Percentiles rank a stretch among this genome's conserved stretches.
Conservation (phyloP, 2,329 filamentous ascomycete species). For the Fusarium virguliforme region DNA sequence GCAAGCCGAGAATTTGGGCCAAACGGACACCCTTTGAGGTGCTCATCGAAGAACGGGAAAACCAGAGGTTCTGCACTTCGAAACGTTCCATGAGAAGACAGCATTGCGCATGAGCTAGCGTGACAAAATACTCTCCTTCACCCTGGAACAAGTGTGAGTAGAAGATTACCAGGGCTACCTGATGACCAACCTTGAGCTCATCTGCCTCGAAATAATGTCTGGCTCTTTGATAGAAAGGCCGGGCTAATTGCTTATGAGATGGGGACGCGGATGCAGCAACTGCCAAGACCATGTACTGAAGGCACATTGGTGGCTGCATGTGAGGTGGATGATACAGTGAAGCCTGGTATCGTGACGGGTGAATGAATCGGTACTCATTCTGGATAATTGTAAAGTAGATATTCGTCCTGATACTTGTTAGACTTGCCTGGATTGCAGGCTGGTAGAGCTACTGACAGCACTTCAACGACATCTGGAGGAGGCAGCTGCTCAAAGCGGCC, state of each 20-base stretch:
- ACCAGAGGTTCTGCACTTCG: constrained; percentile 86
- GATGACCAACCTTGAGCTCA: constrained; percentile 42
- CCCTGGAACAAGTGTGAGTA: constrained; percentile 32
- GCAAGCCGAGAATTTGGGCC: constrained; percentile 84
- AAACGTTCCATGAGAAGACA: constrained; percentile 81
- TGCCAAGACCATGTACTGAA: constrained; percentile 47
- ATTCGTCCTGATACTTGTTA: constrained; percentile 38
- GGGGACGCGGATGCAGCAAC: constrained; percentile 35
- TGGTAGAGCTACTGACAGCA: constrained; percentile 43
- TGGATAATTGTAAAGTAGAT: constrained; percentile 39
- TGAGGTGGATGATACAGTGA: constrained; percentile 47
- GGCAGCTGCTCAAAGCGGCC: constrained; percentile 54
- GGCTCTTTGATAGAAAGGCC: constrained; percentile 44
- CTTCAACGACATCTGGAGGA: constrained; percentile 47
- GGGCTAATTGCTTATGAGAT: constrained; percentile 32
- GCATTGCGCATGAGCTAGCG: constrained; percentile 80
- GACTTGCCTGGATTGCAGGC: neutral
- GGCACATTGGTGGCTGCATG: constrained; percentile 50
- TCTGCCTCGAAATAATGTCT: constrained; percentile 47
- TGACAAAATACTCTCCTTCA: constrained; percentile 56
- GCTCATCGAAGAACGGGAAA: constrained; percentile 87
- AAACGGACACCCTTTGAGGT: constrained; percentile 78
- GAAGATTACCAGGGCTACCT: fast-evolving
- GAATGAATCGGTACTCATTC: constrained; percentile 37
- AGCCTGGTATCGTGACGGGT: constrained; percentile 45